phyloP scores from a whole-genome alignment of 306 rosid species.

The Nissolia schottii region DNA sequence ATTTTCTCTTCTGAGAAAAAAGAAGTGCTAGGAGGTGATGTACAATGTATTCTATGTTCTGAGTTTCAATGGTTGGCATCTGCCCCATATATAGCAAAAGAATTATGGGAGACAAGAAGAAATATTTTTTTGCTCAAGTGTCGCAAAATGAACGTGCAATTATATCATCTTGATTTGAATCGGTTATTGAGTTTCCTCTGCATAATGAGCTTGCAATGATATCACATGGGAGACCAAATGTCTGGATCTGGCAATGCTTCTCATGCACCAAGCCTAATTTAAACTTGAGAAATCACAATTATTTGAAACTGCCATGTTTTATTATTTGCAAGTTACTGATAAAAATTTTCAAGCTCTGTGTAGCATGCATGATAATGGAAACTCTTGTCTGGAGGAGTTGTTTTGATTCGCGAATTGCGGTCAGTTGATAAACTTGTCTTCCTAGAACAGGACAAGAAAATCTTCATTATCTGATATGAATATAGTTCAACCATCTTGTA shows the following conservation, averaged over 20 bases:
- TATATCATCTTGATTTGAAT: constrained; percentile 6
- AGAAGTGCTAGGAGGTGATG: no score
- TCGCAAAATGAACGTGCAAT: neutral
- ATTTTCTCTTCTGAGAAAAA: constrained; percentile 7
- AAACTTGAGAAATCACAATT: neutral
- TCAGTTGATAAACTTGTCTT: neutral
- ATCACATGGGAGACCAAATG: neutral
- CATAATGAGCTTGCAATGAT: neutral
- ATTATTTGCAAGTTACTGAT: neutral
- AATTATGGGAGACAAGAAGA: neutral
- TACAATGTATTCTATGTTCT: neutral
- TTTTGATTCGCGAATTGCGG: neutral
- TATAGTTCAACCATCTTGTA: neutral
- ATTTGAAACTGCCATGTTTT: neutral
- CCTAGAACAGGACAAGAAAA: neutral
- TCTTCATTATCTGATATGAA: neutral
- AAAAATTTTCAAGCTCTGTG: no score
- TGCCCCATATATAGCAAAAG: constrained; percentile 3
- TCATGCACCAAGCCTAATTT: neutral
- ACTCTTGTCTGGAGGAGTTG: neutral
- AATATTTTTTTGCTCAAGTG: neutral
- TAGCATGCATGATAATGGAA: neutral
- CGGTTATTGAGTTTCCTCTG: constrained; percentile 6
- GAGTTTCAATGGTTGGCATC: neutral
- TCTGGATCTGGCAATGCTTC: constrained; percentile 17